Conservation (phyloP, 176 grass and related monocot species). For the Cenchrus fungigraminus region DNA sequence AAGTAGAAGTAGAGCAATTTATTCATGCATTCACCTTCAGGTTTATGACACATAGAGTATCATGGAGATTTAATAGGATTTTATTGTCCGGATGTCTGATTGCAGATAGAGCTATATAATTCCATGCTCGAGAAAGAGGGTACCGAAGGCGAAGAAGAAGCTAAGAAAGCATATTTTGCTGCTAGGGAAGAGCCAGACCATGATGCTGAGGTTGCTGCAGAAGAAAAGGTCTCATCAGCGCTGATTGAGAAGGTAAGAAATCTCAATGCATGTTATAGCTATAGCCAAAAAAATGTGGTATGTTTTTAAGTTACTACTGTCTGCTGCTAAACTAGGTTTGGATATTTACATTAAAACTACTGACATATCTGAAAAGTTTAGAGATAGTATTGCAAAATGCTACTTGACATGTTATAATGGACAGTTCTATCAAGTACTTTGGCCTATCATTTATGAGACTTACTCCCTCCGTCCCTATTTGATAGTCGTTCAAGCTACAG, state of each 20-base stretch:
- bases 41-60: slow-evolving; percentile 27
- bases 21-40: not conserved
- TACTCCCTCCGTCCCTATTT: no score
- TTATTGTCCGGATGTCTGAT: not conserved
- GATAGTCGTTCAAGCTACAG: no score
- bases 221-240: slow-evolving; percentile 74
- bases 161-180: slow-evolving; percentile 83
- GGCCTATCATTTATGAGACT: not conserved
- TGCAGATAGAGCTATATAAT: slow-evolving; percentile 96
- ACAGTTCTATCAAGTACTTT: not conserved
- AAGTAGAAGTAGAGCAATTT: slow-evolving; percentile 30
- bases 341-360: not conserved
- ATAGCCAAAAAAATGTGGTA: not conserved
- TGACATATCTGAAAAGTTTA: slow-evolving; percentile 23
- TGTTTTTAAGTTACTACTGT: no score
- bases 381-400: slow-evolving; percentile 15
- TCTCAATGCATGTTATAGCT: not conserved
- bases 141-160: slow-evolving; percentile 89
- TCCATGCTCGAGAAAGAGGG: slow-evolving; percentile 89
- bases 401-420: not conserved
- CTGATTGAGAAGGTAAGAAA: slow-evolving; percentile 86
- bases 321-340: not conserved
- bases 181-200: slow-evolving; percentile 75
- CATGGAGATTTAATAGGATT: slow-evolving; percentile 17
- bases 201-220: slow-evolving; percentile 60